Evolutionary conservation across 306 rosid species (phyloP).

Genomic region (Canavalia gladiata): DNA sequence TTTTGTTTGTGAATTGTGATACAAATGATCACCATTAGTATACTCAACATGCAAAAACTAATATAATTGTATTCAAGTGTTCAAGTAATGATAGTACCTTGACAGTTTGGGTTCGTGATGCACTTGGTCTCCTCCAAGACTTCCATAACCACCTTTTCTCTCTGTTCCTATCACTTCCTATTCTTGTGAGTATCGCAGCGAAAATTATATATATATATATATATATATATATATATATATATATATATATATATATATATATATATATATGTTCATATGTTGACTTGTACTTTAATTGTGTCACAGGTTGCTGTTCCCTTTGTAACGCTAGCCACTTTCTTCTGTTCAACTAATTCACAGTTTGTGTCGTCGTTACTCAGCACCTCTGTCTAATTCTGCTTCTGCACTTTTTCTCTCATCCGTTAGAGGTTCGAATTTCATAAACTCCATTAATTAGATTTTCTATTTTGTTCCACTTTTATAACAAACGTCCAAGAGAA

Average conservation of each 20-base stretch:
- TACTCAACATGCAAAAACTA: too few relatives aligned
- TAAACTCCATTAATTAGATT: background rate
- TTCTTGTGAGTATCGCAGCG: conserved; percentile 9
- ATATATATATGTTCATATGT: conserved; percentile 1
- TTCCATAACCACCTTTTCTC: conserved; percentile 24
- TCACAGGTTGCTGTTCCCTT: background rate
- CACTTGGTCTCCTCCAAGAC: conserved; percentile 8
- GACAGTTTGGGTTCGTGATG: background rate
- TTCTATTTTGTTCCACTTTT: background rate
- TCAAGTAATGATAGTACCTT: too few relatives aligned
- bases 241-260: too few relatives aligned
- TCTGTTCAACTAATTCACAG: background rate
- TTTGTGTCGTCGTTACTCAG: conserved; percentile 2
- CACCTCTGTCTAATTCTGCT: background rate
- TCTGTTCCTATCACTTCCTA: background rate
- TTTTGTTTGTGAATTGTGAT: too few relatives aligned
- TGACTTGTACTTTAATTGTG: conserved; percentile 41
- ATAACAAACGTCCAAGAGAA: background rate
- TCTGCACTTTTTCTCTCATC: conserved; percentile 14
- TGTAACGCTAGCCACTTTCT: background rate
- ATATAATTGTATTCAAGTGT: too few relatives aligned
- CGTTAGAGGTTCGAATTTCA: conserved; percentile 32
- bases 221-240: too few relatives aligned
- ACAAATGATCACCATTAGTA: too few relatives aligned
- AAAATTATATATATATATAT: background rate